A percentile compares a stretch with the other conserved stretches of the same genome.
Evolutionary conservation across 495 filamentous ascomycete species (phyloP).

Genomic region (Aspergillus kassunensis): DNA sequence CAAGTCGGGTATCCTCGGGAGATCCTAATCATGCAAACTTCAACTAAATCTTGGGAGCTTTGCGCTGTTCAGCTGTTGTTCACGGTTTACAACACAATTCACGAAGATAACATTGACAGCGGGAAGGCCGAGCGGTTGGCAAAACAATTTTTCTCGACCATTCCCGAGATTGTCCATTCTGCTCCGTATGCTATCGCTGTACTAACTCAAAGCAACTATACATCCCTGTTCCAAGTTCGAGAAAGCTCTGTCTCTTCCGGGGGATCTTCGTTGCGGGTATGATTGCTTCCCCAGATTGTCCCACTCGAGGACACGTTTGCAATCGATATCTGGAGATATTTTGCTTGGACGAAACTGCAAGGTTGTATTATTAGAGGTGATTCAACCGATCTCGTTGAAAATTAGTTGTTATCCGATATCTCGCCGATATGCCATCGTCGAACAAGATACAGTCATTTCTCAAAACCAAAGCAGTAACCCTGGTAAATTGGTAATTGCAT

Average conservation of each 20-base stretch:
- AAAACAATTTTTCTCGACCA: neutral
- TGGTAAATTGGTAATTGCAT: too few species aligned
- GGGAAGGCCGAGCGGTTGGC: neutral
- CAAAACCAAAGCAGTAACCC: too few species aligned
- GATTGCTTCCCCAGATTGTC: conserved; percentile 4
- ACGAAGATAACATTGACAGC: too few species aligned
- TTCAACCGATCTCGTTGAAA: too few species aligned
- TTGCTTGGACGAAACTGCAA: too few species aligned
- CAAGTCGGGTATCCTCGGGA: conserved; percentile 19
- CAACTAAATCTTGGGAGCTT: neutral
- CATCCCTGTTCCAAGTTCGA: neutral
- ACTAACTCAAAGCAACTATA: too few species aligned
- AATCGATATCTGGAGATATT: too few species aligned
- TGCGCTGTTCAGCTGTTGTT: too few species aligned
- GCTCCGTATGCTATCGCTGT: too few species aligned
- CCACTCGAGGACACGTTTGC: neutral
- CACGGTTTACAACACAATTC: too few species aligned
- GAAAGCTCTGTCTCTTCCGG: conserved; percentile 1
- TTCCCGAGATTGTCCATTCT: too few species aligned
- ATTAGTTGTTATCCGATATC: neutral
- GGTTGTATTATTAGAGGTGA: too few species aligned
- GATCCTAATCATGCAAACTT: conserved; percentile 5
- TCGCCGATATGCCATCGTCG: neutral
- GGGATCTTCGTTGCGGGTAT: conserved; percentile 5
- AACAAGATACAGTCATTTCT: neutral